Evolutionary conservation across 208 protist species (phyloP), one percentile per base, ranked within the genome.

Genomic region (Trypanosomatidae sp.): DNA sequence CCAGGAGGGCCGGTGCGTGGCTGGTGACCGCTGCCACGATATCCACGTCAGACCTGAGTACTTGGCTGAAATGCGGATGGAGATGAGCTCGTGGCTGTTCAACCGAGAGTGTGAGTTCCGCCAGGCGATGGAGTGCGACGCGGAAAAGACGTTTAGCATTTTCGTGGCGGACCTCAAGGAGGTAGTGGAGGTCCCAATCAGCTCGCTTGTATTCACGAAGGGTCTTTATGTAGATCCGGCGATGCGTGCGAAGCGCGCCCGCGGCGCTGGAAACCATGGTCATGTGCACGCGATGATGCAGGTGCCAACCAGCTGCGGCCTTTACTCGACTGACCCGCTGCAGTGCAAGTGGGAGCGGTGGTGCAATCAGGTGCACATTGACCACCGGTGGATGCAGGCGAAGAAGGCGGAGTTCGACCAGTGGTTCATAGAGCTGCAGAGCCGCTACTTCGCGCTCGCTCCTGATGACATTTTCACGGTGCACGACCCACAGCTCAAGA

Each of bases 301-400:
- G 73, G 82, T 89, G 52, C 91, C 91, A 15, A 95, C 88, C 49
- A 87, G 82, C 70, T 95, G 91, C 74, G 91, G 91, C 36, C 82
- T 95, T 25, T 93, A 91, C 84, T 76, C 87, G n/a, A 74, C 70
- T 7, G 87, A 92, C 72, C 86, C 91, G n/a, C 55, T 75, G 28
- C 80, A 86, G 59, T 95, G 91, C 75, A 93, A 92, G 78, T 95
- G 91, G 88, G 87, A 83, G 25, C 82, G 87, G n/a, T 95, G 91
- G 91, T 95, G 91, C 71, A 95, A 95, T 76, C 91, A 95, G 77
- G 88, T 92, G 28, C 91, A 95, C 74, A 91, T 95, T 74, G 79
- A 91, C 59, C 67, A 77, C 50, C 47, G 56, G 19, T 95, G 91
- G 91, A 92, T 95, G 85, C 79, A 84, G 44, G 69, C 71, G n/a